Evolutionary conservation across 352 stramenopile genomes (phyloP).

Genomic region (Phytophthora foliorum): DNA sequence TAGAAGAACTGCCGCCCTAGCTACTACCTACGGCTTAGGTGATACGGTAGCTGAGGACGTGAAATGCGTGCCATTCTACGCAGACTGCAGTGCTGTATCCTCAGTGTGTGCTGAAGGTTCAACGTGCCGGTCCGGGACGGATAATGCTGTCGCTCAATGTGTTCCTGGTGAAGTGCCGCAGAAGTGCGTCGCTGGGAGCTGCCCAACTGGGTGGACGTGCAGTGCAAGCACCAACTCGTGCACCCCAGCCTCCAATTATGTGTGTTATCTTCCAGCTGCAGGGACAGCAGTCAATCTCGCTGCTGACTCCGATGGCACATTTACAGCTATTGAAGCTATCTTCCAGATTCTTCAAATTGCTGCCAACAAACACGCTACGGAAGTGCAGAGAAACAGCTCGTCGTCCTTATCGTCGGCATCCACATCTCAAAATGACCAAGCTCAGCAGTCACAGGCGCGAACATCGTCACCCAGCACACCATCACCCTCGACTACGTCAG

Average conservation of each 20-base stretch:
- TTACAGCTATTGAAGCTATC: constrained; percentile 46
- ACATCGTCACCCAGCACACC: constrained; percentile 4
- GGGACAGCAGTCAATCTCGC: constrained; percentile 32
- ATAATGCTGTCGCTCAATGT: constrained; percentile 24
- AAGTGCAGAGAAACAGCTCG: constrained; percentile 3
- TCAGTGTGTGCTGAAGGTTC: constrained; percentile 50
- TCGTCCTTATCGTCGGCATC: constrained; percentile 10
- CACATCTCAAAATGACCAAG: neutral
- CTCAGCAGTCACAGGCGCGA: constrained; percentile 9
- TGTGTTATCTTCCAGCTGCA: constrained; percentile 47
- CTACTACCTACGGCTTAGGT: neutral
- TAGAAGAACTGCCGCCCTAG: constrained; percentile 11
- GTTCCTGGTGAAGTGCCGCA: constrained; percentile 18
- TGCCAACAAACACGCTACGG: constrained; percentile 11
- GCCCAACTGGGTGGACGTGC: constrained; percentile 48
- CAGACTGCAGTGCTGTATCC: constrained; percentile 27
- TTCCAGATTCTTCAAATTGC: constrained; percentile 48
- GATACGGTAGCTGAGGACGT: neutral
- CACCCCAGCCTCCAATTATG: constrained; percentile 34
- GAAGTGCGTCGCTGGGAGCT: constrained; percentile 26
- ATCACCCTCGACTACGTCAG: neutral
- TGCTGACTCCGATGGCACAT: constrained; percentile 26
- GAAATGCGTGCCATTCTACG: constrained; percentile 38
- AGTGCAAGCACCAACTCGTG: constrained; percentile 28
- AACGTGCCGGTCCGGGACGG: constrained; percentile 24